Evolutionary conservation across 305 asterid species (phyloP).

Genomic region (Salvia sclarea): DNA sequence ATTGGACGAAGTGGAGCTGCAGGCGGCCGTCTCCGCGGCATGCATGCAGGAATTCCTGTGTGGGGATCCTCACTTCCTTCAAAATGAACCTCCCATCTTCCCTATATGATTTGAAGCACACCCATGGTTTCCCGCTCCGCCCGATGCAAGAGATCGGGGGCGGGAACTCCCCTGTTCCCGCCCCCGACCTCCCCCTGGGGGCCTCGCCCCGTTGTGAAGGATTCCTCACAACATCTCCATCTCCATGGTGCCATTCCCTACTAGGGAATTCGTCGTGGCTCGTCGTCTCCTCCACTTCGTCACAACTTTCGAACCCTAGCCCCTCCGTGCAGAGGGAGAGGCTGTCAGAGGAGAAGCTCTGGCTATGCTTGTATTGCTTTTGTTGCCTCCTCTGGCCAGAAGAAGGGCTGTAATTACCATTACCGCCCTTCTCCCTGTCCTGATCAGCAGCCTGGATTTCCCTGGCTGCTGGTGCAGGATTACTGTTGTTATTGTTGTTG

Average conservation of each 20-base stretch:
- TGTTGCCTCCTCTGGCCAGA: conserved; percentile 32
- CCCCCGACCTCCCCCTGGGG: conserved; percentile 34
- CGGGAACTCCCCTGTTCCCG: conserved; percentile 63
- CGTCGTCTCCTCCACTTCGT: conserved; percentile 62
- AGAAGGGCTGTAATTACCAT: conserved; percentile 20
- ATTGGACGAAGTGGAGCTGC: conserved; percentile 63
- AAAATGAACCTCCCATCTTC: conserved; percentile 84
- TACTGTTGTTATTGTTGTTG: too few relatives aligned
- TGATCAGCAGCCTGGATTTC: conserved; percentile 15
- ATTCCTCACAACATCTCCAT: conserved; percentile 23
- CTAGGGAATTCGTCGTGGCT: conserved; percentile 27
- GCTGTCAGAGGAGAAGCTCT: conserved; percentile 72
- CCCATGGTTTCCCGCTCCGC: conserved; percentile 87
- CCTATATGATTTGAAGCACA: conserved; percentile 61
- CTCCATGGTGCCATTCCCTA: conserved; percentile 31
- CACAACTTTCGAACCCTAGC: conserved; percentile 86
- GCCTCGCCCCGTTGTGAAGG: conserved; percentile 25
- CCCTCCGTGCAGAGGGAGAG: conserved; percentile 83
- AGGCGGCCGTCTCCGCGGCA: conserved; percentile 88
- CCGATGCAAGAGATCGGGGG: conserved; percentile 94
- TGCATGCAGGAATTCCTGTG: conserved; percentile 85
- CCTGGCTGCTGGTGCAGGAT: conserved; percentile 29
- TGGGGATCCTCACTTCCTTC: conserved; percentile 73
- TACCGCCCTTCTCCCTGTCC: conserved; percentile 18
- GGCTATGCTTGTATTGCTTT: conserved; percentile 42